Percentiles rank a stretch among this genome's conserved stretches.
Evolutionary conservation across 495 filamentous ascomycete species (phyloP).

Genomic region (Patellaria atrata): DNA sequence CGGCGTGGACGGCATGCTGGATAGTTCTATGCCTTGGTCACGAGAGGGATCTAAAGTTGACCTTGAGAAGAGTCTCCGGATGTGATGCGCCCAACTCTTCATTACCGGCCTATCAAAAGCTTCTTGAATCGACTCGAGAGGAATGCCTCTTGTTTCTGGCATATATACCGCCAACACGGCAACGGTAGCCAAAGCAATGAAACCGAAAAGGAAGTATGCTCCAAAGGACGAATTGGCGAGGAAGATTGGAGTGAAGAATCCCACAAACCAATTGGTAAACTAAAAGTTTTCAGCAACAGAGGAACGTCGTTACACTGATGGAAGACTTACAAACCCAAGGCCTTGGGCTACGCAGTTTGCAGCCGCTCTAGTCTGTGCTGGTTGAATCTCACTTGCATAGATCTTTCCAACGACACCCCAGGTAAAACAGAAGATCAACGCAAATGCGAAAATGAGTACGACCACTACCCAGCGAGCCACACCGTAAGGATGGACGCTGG

Average conservation of each 20-base stretch:
- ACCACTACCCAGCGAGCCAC: conserved; percentile 19
- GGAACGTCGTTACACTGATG: neutral
- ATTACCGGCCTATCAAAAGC: conserved; percentile 28
- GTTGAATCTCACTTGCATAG: conserved; percentile 21
- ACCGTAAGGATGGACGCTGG: conserved; percentile 14
- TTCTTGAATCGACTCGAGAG: conserved; percentile 43
- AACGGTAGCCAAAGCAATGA: conserved; percentile 33
- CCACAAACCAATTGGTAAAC: conserved; percentile 46
- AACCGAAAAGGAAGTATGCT: conserved; percentile 48
- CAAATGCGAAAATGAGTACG: conserved; percentile 19
- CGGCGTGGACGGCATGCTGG: no score
- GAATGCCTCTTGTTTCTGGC: conserved; percentile 45
- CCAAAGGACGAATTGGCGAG: conserved; percentile 40
- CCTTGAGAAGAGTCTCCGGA: conserved; percentile 2
- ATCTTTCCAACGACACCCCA: conserved; percentile 21
- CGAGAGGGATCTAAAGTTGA: no score
- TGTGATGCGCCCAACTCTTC: conserved; percentile 2
- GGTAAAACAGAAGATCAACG: conserved; percentile 15
- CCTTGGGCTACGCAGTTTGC: conserved; percentile 18
- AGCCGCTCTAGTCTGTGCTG: conserved; percentile 14
- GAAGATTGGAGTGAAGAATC: conserved; percentile 47
- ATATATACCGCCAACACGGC: conserved; percentile 38
- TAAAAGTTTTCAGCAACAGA: neutral
- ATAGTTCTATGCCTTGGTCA: no score
- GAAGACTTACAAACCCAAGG: conserved; percentile 15